Conservation (phyloP, 2,329 filamentous ascomycete species). For the Neurospora sp. region DNA sequence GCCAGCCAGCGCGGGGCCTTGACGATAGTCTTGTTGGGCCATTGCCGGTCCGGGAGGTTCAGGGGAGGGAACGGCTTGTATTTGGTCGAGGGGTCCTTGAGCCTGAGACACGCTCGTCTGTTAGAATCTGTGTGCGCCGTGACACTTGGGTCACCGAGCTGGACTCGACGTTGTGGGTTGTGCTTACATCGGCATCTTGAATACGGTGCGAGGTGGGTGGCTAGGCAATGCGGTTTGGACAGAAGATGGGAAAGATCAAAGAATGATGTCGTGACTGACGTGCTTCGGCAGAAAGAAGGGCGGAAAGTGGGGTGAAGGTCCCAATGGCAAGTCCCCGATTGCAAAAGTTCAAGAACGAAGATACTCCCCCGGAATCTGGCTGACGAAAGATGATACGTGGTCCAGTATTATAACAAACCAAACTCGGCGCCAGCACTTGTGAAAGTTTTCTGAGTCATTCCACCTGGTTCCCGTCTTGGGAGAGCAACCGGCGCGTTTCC, state of each 20-base stretch:
- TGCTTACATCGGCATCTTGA: conserved; percentile 25
- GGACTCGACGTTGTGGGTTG: conserved; percentile 7
- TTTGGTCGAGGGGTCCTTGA: conserved; percentile 67
- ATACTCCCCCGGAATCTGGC: neutral
- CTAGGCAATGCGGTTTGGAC: neutral
- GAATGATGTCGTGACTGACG: neutral
- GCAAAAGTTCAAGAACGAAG: neutral
- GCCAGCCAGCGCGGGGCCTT: conserved; percentile 87
- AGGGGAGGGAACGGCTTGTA: conserved; percentile 62
- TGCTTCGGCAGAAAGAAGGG: neutral
- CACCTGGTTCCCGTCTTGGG: neutral
- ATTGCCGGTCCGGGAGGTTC: conserved; percentile 63
- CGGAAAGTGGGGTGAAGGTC: neutral
- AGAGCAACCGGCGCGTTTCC: neutral
- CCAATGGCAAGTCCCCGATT: neutral
- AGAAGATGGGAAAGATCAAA: neutral
- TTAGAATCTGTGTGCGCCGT: conserved; percentile 8
- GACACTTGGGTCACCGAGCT: conserved; percentile 1
- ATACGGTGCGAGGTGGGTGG: conserved; percentile 1
- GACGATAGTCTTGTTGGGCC: conserved; percentile 73
- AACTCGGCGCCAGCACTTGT: neutral
- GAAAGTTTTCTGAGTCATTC: neutral
- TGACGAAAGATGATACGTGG: neutral
- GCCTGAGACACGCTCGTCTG: conserved; percentile 33
- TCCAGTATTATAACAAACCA: neutral